Conservation (phyloP, 176 grass and related monocot genomes). For the Oryza glumipatula region DNA sequence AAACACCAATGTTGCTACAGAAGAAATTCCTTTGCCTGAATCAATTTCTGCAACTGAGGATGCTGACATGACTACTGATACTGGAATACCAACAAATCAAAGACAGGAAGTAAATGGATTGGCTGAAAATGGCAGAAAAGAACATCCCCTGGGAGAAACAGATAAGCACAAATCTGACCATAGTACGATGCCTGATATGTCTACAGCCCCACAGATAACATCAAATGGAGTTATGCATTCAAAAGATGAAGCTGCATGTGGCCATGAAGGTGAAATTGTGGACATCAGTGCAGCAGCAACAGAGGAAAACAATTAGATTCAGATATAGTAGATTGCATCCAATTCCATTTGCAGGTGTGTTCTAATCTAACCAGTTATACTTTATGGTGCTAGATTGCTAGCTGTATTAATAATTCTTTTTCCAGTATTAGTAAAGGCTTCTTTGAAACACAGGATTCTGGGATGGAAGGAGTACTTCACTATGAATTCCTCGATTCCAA, state of each 20-base stretch:
- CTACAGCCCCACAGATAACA: conserved; percentile 10
- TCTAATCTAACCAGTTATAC: conserved; percentile 13
- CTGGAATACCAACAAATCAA: conserved; percentile 44
- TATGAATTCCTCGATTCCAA: neutral
- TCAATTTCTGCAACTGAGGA: conserved; percentile 26
- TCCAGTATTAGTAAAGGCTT: neutral
- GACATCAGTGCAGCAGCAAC: conserved; percentile 34
- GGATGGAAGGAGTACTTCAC: neutral
- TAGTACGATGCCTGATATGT: conserved; percentile 21
- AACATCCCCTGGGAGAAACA: conserved; percentile 22
- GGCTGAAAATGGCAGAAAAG: conserved; percentile 21
- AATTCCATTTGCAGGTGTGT: conserved; percentile 65
- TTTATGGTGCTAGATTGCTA: neutral
- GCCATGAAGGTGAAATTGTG: conserved; percentile 39
- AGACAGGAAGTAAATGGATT: conserved; percentile 20
- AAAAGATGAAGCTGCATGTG: conserved; percentile 38
- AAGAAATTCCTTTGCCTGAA: conserved; percentile 42
- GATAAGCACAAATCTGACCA: conserved; percentile 25
- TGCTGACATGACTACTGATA: neutral
- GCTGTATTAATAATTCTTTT: neutral
- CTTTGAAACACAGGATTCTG: neutral
- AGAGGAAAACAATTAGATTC: conserved; percentile 49
- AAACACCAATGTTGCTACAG: conserved; percentile 19
- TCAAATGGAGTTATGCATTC: conserved; percentile 42
- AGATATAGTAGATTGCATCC: conserved; percentile 39